Evolutionary conservation across 805 yeast species (phyloP), one percentile per base, ranked within the genome.

Genomic region (Maudiozyma barnettii): DNA sequence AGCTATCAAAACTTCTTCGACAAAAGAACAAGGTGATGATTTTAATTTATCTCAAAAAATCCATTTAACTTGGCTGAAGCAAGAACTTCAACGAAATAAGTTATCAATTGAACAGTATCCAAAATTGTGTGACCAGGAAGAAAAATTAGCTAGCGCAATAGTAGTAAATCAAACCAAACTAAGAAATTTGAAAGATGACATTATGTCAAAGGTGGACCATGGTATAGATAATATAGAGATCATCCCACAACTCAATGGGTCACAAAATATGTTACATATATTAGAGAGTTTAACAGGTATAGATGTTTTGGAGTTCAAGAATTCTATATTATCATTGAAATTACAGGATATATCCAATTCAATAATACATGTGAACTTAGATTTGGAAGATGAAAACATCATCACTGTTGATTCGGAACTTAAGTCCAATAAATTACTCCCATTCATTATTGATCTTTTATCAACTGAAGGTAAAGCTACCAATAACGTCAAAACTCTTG

Each of bases 281-380:
- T 26, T 54, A 9, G 51, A 47, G 23, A 42, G 35, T 14, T 44
- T 60, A 7, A 50, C 57, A 4, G 59, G 58, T 14, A 43, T 54
- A 2, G 40, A 48, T 6, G 50, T 59, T 29, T 29, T 42, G 10
- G 46, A 47, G 20, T 23, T 52, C 14, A 39, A 48, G 20, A 45
- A 46, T 13, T 45, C 57, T 1, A 41, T 38, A 5, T 7, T 39
- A 21, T 21, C 29, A 20, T 13, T 39, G 12, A n/a, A 14, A 6
- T 12, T 39, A 20, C 18, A n/a, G 8, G 41, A 18, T n/a, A 22
- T n/a, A 16, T 16, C 18, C 4, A 21, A 18, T n/a, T 9, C 9
- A 9, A n/a, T n/a, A 6, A n/a, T 39, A 4, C 7, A 9, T 14
- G 12, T 39, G 7, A 18, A 39, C 14, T 18, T 39, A 14, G 22